phyloP scores from a whole-genome alignment of 2,329 filamentous ascomycete species.

The Ophiostoma fasciatum region DNA sequence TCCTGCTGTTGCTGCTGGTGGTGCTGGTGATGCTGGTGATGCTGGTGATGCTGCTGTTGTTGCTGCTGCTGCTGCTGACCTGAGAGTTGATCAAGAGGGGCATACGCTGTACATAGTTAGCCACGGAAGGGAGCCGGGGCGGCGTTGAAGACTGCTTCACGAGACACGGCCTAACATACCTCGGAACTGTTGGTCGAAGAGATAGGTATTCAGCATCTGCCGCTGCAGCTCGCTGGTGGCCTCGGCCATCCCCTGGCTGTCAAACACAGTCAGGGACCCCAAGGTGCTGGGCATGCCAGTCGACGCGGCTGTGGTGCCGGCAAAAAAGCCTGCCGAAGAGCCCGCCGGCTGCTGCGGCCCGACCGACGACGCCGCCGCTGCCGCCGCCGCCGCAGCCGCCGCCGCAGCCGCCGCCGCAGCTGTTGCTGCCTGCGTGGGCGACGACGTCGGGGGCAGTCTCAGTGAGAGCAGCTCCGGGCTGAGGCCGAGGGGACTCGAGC shows the following conservation, averaged over 20 bases:
- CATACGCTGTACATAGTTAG: too few species aligned
- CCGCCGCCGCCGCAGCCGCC: too few species aligned
- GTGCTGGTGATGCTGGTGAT: too few species aligned
- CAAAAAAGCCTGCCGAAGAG: too few species aligned
- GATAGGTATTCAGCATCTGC: not conserved
- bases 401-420: too few species aligned
- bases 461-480: slow-evolving; percentile 17
- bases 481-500: slow-evolving; percentile 14
- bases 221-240: not conserved
- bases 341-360: slow-evolving; percentile 1
- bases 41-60: not conserved
- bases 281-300: too few species aligned
- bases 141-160: too few species aligned
- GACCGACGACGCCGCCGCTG: not conserved
- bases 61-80: slow-evolving; percentile 1
- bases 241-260: not conserved
- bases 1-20: not conserved
- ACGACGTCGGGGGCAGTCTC: slow-evolving; percentile 22
- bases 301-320: too few species aligned
- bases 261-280: too few species aligned
- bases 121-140: too few species aligned
- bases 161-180: too few species aligned
- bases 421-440: slow-evolving; percentile 14
- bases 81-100: too few species aligned
- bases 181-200: slow-evolving; percentile 8